Conservation (phyloP, 345 rosid genomes). For the Chamaenerion angustifolium region DNA sequence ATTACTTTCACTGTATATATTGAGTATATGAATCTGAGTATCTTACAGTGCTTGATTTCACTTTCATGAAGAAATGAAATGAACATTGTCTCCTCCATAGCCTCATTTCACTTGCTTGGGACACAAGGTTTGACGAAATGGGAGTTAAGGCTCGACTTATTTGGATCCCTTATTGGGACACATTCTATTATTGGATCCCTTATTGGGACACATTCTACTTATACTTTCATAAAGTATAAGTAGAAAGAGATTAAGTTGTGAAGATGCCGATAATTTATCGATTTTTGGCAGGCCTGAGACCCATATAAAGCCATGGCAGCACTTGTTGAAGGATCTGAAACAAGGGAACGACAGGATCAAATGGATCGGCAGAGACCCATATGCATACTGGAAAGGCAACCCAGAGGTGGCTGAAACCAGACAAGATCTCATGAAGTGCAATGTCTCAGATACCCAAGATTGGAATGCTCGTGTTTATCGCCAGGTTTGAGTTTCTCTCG, state of each 20-base stretch:
- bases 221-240: too few relatives aligned
- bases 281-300: conserved; percentile 54
- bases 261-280: too few relatives aligned
- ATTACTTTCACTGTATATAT: too few relatives aligned
- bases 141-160: too few relatives aligned
- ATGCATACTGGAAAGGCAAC: conserved; percentile 91
- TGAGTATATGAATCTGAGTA: too few relatives aligned
- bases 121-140: too few relatives aligned
- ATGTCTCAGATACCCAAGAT: conserved; percentile 48
- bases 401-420: conserved; percentile 57
- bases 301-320: conserved; percentile 63
- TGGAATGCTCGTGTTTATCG: conserved; percentile 81
- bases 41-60: not conserved
- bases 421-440: conserved; percentile 61
- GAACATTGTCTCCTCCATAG: too few relatives aligned
- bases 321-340: conserved; percentile 27
- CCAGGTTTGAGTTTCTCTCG: conserved; percentile 28
- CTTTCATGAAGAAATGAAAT: not conserved
- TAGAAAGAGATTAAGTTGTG: too few relatives aligned
- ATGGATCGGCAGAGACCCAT: conserved; percentile 65
- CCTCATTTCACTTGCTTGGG: too few relatives aligned
- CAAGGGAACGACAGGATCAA: conserved; percentile 32
- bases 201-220: too few relatives aligned
- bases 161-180: too few relatives aligned
- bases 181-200: too few relatives aligned